A percentile compares a stretch with the other conserved stretches of the same genome.
Evolutionary conservation across 2,329 filamentous ascomycete species (phyloP).

Genomic region (Chaetoscypha palmicola): DNA sequence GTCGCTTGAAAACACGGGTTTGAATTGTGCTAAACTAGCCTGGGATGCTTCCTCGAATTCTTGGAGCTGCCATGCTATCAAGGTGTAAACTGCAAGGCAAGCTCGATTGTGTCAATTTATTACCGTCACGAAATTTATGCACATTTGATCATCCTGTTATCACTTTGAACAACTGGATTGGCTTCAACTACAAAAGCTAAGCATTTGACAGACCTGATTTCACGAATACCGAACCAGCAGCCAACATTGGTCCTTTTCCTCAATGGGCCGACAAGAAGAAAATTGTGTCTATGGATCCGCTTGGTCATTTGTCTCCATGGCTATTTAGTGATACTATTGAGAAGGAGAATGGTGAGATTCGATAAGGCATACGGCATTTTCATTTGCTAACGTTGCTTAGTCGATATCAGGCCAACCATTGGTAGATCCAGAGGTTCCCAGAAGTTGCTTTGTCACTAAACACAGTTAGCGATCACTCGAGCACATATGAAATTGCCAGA

Average conservation of each 20-base stretch:
- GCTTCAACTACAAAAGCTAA: not conserved
- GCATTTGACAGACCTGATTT: slow-evolving; percentile 49
- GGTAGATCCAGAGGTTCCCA: slow-evolving; percentile 16
- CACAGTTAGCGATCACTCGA: slow-evolving; percentile 28
- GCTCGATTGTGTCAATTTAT: too few species aligned
- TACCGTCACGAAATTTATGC: too few species aligned
- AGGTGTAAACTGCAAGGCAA: too few species aligned
- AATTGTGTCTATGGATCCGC: slow-evolving; percentile 96
- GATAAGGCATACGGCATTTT: too few species aligned
- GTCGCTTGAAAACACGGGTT: too few species aligned
- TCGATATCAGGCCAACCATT: slow-evolving; percentile 33
- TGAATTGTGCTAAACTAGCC: too few species aligned
- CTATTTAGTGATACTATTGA: slow-evolving; percentile 73
- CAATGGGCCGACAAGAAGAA: slow-evolving; percentile 87
- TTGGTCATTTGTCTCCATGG: slow-evolving; percentile 80
- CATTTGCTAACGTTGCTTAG: slow-evolving; percentile 24
- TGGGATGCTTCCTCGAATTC: too few species aligned
- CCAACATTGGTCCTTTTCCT: slow-evolving; percentile 77
- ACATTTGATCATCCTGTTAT: not conserved
- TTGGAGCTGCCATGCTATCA: too few species aligned
- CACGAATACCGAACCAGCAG: slow-evolving; percentile 87
- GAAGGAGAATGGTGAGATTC: slow-evolving; percentile 60
- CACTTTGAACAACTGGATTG: not conserved
- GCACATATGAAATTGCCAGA: slow-evolving; percentile 61
- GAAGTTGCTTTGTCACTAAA: slow-evolving; percentile 12